Evolutionary conservation across 2,329 filamentous ascomycete species (phyloP), one percentile per base, ranked within the genome.

Genomic region (Incumbomyces lentus): DNA sequence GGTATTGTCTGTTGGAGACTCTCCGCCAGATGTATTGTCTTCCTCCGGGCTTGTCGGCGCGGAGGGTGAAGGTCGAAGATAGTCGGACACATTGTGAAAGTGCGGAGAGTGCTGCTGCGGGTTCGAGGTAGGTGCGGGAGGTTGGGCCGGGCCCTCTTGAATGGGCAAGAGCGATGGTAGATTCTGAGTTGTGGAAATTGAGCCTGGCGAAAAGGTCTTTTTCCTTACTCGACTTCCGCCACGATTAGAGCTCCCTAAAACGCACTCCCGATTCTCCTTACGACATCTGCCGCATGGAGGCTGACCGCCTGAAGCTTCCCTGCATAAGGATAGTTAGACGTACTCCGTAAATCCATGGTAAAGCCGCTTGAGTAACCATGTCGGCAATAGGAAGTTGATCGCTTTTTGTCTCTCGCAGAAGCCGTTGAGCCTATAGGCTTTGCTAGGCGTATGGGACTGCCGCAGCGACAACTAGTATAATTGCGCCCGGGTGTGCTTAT

Each of bases 221-320:
- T 75, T 76, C 44, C 75, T 71, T 48, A 78, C 70, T 39, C 76
- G 69, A 46, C 75, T 68, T 12, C 76, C 76, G 38, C 76, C 76
- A 46, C 76, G 71, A 56, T 79, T 79, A 40, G 74, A 77, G 37
- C 72, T 72, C 6, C 75, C 76, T 16, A 79, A 68, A 10, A 79
- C 68, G 58, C 76, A 80, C 50, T 79, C 74, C 44, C 74, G 72
- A 47, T 69, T 67, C 52, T 78, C 75, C 54, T 72, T 70, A 51
- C 74, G 70, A 61, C 76, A 80, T 46, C 76, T 66, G 43, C 75
- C 69, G 54, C 76, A 80, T 19, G 76, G 76, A 22, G 68, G 68
- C 66, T 71, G 44, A 34, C 56, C 58, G 59, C 70, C 60, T 58
- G 71, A 61, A 64, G 66, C 60, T 61, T 73, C 63, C 67, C 72